A percentile compares a stretch with the other conserved stretches of the same genome.
phyloP scores from a whole-genome alignment of 805 yeast genomes.

The Candida sakaeoensis region DNA sequence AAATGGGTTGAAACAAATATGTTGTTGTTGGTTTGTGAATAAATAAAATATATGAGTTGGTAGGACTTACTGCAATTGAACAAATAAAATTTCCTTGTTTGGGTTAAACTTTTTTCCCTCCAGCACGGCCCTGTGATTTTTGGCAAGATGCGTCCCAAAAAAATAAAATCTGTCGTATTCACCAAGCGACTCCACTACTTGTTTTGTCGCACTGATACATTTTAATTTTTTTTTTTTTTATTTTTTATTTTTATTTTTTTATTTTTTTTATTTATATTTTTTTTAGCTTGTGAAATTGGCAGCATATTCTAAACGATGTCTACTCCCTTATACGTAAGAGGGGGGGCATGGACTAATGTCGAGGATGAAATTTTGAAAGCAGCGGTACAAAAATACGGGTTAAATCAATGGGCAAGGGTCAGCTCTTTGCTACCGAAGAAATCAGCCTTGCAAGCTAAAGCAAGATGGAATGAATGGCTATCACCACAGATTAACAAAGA shows the following conservation, averaged over 20 bases:
- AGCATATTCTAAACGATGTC: background rate
- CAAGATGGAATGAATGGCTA: constrained; percentile 88
- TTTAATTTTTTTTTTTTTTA: too few species aligned
- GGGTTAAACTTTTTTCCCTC: background rate
- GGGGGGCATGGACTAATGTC: constrained; percentile 86
- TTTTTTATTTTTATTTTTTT: too few species aligned
- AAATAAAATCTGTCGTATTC: background rate
- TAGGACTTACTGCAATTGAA: background rate
- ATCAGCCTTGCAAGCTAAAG: constrained; percentile 87
- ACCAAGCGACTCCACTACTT: background rate
- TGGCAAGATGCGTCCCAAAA: too few species aligned
- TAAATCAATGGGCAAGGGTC: constrained; percentile 92
- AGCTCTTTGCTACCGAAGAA: constrained; percentile 82
- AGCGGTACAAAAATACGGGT: constrained; percentile 88
- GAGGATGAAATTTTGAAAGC: constrained; percentile 86
- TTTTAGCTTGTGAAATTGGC: constrained; percentile 1
- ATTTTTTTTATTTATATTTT: too few species aligned
- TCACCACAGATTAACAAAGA: constrained; percentile 64
- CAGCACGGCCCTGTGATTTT: background rate
- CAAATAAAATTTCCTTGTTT: constrained; percentile 3
- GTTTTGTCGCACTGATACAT: too few species aligned
- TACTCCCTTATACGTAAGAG: constrained; percentile 67
- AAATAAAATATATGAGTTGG: background rate
- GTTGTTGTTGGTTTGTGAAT: background rate
- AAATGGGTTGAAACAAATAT: background rate